Conservation (phyloP, 2,329 filamentous ascomycete species). For the Sclerotinia sclerotiorum region DNA sequence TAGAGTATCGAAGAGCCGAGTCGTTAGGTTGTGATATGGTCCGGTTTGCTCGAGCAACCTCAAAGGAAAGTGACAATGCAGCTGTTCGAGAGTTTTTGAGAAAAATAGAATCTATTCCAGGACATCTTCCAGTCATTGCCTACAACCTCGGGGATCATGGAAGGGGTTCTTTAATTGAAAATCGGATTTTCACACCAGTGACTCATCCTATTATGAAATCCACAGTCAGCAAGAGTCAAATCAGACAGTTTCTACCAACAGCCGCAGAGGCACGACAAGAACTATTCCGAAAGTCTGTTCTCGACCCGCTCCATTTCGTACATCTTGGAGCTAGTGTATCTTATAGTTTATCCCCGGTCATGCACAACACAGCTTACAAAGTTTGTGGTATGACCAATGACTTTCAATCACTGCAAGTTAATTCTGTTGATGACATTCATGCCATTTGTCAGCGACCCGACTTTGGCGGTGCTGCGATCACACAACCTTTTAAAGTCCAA, state of each 20-base stretch:
- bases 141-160: conserved; percentile 58
- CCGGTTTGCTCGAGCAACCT: conserved; percentile 53
- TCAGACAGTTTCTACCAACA: conserved; percentile 46
- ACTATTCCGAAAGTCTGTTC: conserved; percentile 64
- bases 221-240: conserved; percentile 48
- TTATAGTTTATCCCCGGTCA: conserved; percentile 73
- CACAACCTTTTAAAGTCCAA: conserved; percentile 72
- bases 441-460: conserved; percentile 62
- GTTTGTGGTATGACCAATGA: conserved; percentile 67
- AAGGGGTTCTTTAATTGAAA: conserved; percentile 56
- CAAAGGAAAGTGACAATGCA: conserved; percentile 52
- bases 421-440: conserved; percentile 61
- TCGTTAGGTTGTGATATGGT: conserved; percentile 55
- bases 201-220: conserved; percentile 54
- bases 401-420: conserved; percentile 64
- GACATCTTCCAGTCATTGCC: conserved; percentile 46
- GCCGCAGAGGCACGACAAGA: conserved; percentile 63
- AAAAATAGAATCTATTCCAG: conserved; percentile 35
- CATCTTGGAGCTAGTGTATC: conserved; percentile 71
- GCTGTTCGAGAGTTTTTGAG: conserved; percentile 34
- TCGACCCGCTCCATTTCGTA: conserved; percentile 69
- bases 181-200: conserved; percentile 57
- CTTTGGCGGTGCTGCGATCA: conserved; percentile 72
- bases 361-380: conserved; percentile 71
- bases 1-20: conserved; percentile 51